These are phyloP conservation scores for Rusavskia elegans DNA, from an alignment of 495 filamentous ascomycete genomes.

Conservation along the genomic window DNA sequence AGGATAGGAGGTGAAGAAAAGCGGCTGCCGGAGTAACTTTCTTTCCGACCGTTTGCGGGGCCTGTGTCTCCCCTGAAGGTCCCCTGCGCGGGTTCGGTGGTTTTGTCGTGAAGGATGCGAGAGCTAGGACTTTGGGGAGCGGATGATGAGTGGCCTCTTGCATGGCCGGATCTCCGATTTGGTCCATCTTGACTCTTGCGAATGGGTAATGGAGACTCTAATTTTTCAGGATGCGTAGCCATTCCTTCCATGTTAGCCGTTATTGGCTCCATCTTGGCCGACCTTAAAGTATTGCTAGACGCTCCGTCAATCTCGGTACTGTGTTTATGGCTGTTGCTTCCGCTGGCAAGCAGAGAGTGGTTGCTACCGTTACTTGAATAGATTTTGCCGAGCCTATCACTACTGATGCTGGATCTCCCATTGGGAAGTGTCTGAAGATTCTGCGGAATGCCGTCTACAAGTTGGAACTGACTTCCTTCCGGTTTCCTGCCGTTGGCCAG, in stretches of 20 bases:
- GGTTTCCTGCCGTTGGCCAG: not conserved
- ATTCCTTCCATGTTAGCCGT: not conserved
- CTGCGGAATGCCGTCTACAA: constrained; percentile 3
- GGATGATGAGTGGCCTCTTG: constrained; percentile 13
- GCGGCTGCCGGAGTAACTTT: constrained; percentile 27
- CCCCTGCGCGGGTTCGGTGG: constrained; percentile 15
- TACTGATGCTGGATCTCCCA: constrained; percentile 31
- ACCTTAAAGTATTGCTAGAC: constrained; percentile 19
- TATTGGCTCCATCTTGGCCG: constrained; percentile 6
- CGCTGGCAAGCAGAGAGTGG: constrained; percentile 31
- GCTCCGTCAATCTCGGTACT: constrained; percentile 17
- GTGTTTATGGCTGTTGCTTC: constrained; percentile 22
- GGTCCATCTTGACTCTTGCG: constrained; percentile 4
- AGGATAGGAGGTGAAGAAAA: constrained; percentile 64
- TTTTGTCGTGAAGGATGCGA: not conserved
- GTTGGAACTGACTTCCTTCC: not conserved
- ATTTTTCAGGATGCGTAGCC: not conserved
- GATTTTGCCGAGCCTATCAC: constrained; percentile 31
- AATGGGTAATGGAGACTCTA: not conserved
- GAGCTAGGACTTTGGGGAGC: constrained; percentile 10
- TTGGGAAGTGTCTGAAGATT: constrained; percentile 25
- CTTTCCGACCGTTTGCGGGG: constrained; percentile 15
- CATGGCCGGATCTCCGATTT: constrained; percentile 9
- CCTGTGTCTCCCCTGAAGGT: constrained; percentile 14
- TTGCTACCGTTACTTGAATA: constrained; percentile 37